phyloP scores from a whole-genome alignment of 1,284 basidiomycete genomes.

The Termitomyces sp. region DNA sequence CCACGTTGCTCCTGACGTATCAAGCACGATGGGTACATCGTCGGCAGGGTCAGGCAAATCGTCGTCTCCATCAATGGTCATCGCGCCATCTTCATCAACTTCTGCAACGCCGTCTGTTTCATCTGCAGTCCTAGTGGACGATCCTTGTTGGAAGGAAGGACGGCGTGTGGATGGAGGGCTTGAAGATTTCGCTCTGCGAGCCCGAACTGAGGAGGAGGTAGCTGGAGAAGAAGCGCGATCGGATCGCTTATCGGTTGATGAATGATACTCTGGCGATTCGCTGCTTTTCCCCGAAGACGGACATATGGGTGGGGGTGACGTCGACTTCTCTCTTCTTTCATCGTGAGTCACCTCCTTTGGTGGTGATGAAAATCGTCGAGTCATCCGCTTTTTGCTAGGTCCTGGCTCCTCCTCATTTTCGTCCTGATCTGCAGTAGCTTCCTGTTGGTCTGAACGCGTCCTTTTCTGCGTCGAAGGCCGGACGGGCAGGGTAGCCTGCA shows the following conservation, averaged over 20 bases:
- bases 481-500: constrained; percentile 17
- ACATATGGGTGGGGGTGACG: background rate
- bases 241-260: background rate
- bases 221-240: background rate
- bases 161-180: background rate
- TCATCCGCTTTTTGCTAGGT: constrained; percentile 4
- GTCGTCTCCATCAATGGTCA: constrained; percentile 2
- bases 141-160: background rate
- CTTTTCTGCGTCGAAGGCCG: constrained; percentile 2
- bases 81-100: background rate
- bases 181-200: background rate
- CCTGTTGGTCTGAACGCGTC: background rate
- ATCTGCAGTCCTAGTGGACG: background rate
- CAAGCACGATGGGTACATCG: constrained; percentile 8
- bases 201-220: no score
- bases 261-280: background rate
- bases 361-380: background rate
- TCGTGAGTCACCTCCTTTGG: background rate
- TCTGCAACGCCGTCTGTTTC: background rate
- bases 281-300: background rate
- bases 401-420: background rate
- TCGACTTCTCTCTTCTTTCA: background rate
- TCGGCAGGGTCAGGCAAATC: background rate
- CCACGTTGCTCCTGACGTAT: constrained; percentile 18
- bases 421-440: background rate